phyloP scores from a whole-genome alignment of 2,329 filamentous ascomycete genomes.

The Pseudogymnoascus sp. region DNA sequence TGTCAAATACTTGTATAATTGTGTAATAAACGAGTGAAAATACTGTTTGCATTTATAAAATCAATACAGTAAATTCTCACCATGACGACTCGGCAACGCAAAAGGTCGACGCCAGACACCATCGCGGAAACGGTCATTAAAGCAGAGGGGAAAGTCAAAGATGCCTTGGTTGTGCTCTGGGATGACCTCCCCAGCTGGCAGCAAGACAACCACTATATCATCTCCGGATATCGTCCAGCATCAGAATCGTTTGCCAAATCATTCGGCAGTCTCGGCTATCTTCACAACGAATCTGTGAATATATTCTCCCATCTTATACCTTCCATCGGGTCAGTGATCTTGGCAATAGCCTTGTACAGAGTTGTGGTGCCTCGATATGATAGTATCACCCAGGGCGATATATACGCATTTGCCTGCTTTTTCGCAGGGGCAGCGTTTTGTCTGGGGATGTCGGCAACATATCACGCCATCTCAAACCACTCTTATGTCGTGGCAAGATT shows the following conservation, averaged over 20 bases:
- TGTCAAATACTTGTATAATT: neutral
- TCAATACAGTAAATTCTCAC: neutral
- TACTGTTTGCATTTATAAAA: neutral
- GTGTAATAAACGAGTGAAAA: neutral
- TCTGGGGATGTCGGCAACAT: slow-evolving; percentile 75
- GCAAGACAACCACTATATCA: slow-evolving; percentile 63
- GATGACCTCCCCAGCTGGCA: slow-evolving; percentile 46
- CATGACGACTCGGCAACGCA: slow-evolving; percentile 26
- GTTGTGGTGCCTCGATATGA: slow-evolving; percentile 58
- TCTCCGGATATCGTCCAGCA: slow-evolving; percentile 55
- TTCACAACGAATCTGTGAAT: slow-evolving; percentile 60
- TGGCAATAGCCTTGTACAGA: slow-evolving; percentile 47
- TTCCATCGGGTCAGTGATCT: slow-evolving; percentile 52
- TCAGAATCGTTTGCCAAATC: slow-evolving; percentile 54
- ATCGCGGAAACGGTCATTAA: slow-evolving; percentile 20
- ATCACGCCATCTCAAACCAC: slow-evolving; percentile 80
- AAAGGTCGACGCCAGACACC: slow-evolving; percentile 19
- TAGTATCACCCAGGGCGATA: slow-evolving; percentile 52
- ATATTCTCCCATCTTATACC: slow-evolving; percentile 60
- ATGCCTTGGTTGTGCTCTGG: slow-evolving; percentile 39
- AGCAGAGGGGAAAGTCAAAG: slow-evolving; percentile 30
- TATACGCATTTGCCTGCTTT: slow-evolving; percentile 70
- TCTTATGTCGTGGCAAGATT: slow-evolving; percentile 68
- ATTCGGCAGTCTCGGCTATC: slow-evolving; percentile 49
- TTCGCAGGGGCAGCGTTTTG: slow-evolving; percentile 67